phyloP scores from a whole-genome alignment of 495 filamentous ascomycete genomes.

The Penicillium bialowiezense region DNA sequence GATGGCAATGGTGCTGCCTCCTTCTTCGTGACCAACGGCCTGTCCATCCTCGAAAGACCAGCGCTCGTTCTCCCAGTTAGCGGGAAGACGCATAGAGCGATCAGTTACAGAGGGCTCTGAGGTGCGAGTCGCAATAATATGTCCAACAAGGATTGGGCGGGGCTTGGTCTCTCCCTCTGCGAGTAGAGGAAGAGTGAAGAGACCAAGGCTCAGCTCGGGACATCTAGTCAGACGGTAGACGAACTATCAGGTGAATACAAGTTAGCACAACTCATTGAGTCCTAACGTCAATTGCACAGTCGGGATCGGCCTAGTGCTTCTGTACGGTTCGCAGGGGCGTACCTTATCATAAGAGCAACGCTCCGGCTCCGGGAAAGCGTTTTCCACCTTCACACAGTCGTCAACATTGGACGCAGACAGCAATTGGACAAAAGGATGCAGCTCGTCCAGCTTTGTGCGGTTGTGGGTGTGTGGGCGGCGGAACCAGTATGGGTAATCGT shows the following conservation, averaged over 20 bases:
- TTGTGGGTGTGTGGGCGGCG: constrained; percentile 39
- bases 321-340: constrained; percentile 11
- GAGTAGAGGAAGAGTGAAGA: constrained; percentile 62
- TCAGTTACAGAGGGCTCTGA: constrained; percentile 63
- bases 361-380: constrained; percentile 69
- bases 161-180: constrained; percentile 43
- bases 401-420: constrained; percentile 73
- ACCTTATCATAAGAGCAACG: constrained; percentile 80
- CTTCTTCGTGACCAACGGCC: constrained; percentile 62
- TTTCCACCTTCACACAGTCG: constrained; percentile 72
- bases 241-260: constrained; percentile 52
- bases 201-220: constrained; percentile 75
- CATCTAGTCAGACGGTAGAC: constrained; percentile 75
- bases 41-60: constrained; percentile 33
- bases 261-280: constrained; percentile 15
- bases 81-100: constrained; percentile 69
- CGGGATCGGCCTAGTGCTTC: too few species aligned
- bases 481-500: constrained; percentile 45
- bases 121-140: constrained; percentile 74
- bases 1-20: constrained; percentile 70
- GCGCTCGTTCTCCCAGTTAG: constrained; percentile 55
- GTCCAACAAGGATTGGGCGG: constrained; percentile 65
- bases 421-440: constrained; percentile 69
- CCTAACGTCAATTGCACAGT: too few species aligned
- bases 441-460: constrained; percentile 44